Evolutionary conservation across 176 grass and related monocot species (phyloP).

Genomic region (Phyllostachys edulis): DNA sequence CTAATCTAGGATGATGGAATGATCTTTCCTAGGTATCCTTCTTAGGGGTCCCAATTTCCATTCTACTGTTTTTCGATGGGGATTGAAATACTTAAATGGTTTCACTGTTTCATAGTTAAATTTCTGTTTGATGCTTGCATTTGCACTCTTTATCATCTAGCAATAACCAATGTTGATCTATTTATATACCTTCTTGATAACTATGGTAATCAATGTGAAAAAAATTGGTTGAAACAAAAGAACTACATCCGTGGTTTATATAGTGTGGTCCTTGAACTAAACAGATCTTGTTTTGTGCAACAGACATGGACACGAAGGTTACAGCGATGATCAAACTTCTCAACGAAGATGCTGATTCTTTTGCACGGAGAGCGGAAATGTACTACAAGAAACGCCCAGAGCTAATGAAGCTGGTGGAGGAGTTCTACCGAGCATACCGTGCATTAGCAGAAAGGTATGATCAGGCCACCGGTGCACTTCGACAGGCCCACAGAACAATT

Average conservation of each 20-base stretch:
- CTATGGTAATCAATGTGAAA: no score
- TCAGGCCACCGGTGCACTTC: slow-evolving; percentile 68
- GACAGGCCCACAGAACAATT: slow-evolving; percentile 81
- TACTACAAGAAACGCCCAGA: slow-evolving; percentile 98
- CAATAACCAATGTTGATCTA: no score
- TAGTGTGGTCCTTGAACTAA: slow-evolving; percentile 26
- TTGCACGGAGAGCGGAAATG: slow-evolving; percentile 95
- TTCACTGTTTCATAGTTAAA: no score
- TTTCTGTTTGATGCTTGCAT: no score
- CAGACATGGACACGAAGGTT: slow-evolving; percentile 89
- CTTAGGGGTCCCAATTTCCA: no score
- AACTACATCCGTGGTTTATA: slow-evolving; percentile 10
- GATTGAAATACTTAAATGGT: no score
- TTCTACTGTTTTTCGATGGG: no score
- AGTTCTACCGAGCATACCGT: slow-evolving; percentile 86
- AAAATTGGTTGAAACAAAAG: no score
- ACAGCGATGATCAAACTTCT: slow-evolving; percentile 95
- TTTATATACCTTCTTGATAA: no score
- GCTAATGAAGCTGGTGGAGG: slow-evolving; percentile 91
- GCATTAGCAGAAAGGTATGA: slow-evolving; percentile 88
- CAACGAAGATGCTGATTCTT: slow-evolving; percentile 97
- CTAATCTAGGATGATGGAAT: no score
- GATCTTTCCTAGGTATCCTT: no score
- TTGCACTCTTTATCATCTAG: no score
- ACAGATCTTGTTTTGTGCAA: slow-evolving; percentile 35